A percentile compares a stretch with the other conserved stretches of the same genome.
Conservation (phyloP, 257 asterid species). For the Penstemon barbatus region DNA sequence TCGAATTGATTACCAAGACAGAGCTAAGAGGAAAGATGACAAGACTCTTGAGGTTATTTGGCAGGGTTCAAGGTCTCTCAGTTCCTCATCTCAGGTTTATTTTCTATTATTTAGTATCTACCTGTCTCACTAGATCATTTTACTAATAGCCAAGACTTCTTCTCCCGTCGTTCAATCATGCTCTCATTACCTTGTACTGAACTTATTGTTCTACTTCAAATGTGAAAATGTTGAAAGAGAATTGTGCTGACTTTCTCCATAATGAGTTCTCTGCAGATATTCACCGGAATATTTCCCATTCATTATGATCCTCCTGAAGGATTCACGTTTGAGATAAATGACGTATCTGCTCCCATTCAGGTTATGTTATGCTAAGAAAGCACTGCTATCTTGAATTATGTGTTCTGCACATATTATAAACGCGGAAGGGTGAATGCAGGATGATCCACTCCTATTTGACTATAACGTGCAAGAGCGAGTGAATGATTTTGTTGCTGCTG, state of each 20-base stretch:
- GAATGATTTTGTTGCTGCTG: constrained; percentile 75
- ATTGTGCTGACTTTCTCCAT: constrained; percentile 29
- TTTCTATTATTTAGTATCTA: constrained; percentile 12
- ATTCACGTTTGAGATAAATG: constrained; percentile 72
- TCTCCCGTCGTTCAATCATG: constrained; percentile 1
- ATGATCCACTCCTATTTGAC: constrained; percentile 67
- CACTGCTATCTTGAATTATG: constrained; percentile 22
- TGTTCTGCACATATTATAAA: constrained; percentile 26
- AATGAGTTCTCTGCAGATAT: constrained; percentile 52
- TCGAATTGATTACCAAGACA: constrained; percentile 84
- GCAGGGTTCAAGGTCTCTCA: constrained; percentile 75
- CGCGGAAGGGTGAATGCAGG: constrained; percentile 44
- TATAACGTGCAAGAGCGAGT: constrained; percentile 75
- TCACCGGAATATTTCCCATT: constrained; percentile 69
- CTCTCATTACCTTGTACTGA: constrained; percentile 4
- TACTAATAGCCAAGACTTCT: constrained; percentile 13
- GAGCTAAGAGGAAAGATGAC: constrained; percentile 56
- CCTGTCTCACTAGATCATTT: constrained; percentile 19
- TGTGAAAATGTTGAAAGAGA: constrained; percentile 11
- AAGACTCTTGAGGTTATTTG: constrained; percentile 79
- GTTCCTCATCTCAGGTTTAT: constrained; percentile 75
- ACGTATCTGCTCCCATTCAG: constrained; percentile 72
- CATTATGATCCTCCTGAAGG: constrained; percentile 82
- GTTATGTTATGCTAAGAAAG: constrained; percentile 34
- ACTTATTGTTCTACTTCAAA: constrained; percentile 7